Percentiles rank a stretch among this genome's conserved stretches.
Evolutionary conservation across 2,329 filamentous ascomycete genomes (phyloP).

Genomic region (Ampelomyces quisqualis): DNA sequence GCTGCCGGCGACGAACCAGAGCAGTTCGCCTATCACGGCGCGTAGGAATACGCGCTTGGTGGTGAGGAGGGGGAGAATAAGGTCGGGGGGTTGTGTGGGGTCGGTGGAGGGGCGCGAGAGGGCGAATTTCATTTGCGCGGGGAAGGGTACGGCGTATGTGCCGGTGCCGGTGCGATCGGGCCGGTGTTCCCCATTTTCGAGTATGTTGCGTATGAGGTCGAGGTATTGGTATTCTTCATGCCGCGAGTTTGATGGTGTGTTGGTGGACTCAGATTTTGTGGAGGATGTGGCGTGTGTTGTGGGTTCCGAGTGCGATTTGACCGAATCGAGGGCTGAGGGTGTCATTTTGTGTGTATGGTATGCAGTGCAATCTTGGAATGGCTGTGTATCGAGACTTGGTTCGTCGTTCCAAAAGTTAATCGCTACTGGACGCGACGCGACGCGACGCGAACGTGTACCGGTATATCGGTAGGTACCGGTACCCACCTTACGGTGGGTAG

Average conservation of each 20-base stretch:
- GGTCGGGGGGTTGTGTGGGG: constrained; percentile 48
- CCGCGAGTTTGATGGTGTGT: constrained; percentile 13
- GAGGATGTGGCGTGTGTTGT: constrained; percentile 15
- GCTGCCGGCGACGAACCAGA: constrained; percentile 89
- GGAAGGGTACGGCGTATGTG: constrained; percentile 85
- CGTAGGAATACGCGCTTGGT: constrained; percentile 95
- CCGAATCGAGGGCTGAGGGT: constrained; percentile 29
- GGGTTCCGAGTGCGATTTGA: constrained; percentile 19
- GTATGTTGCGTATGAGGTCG: constrained; percentile 80
- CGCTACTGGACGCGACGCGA: no score
- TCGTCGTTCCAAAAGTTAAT: no score
- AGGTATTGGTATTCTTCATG: constrained; percentile 97
- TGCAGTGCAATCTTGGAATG: no score
- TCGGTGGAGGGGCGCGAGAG: constrained; percentile 61
- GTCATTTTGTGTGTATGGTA: constrained; percentile 28
- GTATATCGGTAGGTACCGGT: no score
- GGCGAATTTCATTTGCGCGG: constrained; percentile 79
- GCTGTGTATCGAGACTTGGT: background rate
- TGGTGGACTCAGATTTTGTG: constrained; percentile 1
- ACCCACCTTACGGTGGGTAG: no score
- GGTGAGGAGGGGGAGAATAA: constrained; percentile 87
- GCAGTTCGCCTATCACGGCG: constrained; percentile 85
- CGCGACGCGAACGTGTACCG: no score
- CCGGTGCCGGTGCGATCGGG: constrained; percentile 93
- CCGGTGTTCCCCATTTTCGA: constrained; percentile 79